Evolutionary conservation across 805 yeast species (phyloP).

Genomic region (Saccharomyces jurei): DNA sequence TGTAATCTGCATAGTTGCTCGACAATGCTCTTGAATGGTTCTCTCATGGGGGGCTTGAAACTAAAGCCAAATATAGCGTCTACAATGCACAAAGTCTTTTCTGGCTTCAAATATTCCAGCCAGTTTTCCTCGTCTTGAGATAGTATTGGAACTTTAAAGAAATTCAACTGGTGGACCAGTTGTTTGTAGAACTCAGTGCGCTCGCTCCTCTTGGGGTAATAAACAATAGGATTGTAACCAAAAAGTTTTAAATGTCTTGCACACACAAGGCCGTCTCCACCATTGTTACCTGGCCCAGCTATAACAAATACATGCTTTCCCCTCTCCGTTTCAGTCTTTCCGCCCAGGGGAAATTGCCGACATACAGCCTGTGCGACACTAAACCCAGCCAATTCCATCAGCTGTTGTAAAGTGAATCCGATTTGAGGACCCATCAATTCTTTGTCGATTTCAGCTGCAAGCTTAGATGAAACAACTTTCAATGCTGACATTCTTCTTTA

Average conservation of each 20-base stretch:
- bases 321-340: slow-evolving; percentile 22
- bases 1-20: slow-evolving; percentile 32
- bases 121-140: slow-evolving; percentile 30
- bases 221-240: slow-evolving; percentile 70
- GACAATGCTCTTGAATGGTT: slow-evolving; percentile 55
- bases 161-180: slow-evolving; percentile 57
- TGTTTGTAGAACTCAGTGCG: slow-evolving; percentile 48
- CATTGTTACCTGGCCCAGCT: slow-evolving; percentile 93
- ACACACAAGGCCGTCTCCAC: slow-evolving; percentile 95
- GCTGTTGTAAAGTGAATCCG: slow-evolving; percentile 27
- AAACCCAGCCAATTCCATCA: slow-evolving; percentile 94
- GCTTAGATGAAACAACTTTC: slow-evolving; percentile 38
- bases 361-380: slow-evolving; percentile 86
- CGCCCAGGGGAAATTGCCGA: slow-evolving; percentile 46
- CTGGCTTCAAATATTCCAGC: slow-evolving; percentile 24
- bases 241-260: slow-evolving; percentile 81
- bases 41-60: slow-evolving; percentile 78
- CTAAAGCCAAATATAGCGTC: slow-evolving; percentile 93
- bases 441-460: slow-evolving; percentile 71
- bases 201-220: slow-evolving; percentile 65
- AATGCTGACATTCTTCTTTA: slow-evolving; percentile 19
- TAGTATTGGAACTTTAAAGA: slow-evolving; percentile 55
- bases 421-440: slow-evolving; percentile 80
- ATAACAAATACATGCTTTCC: slow-evolving; percentile 51
- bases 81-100: slow-evolving; percentile 43